Base-by-base conservation (phyloP, 2,329 filamentous ascomycete genomes). In the Penicillium brevicompactum region DNA sequence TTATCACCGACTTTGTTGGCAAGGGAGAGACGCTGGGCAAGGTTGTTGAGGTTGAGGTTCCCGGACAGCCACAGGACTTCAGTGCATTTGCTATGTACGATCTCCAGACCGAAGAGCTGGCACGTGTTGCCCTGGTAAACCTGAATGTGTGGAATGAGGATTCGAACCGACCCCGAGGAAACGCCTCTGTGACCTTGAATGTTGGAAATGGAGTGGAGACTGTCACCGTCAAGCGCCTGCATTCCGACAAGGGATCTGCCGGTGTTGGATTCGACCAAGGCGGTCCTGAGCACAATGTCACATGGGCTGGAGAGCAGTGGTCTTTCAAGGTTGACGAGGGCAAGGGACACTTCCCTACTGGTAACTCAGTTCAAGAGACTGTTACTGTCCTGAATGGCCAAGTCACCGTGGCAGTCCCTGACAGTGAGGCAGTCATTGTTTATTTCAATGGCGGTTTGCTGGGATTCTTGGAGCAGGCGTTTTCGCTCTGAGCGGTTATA, bases 231-330 rank as follows among this genome's bases (percentile, higher is more conserved):
- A 48, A 51, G 21, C 52, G 57, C 5, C 45, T 60, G 40, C 58
- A 50, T 16, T 55, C 62, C 14, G 57, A 62, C 5, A 34, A 51
- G 16, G 62, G 62, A 18, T 51, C 56, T 11, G 44, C 47, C 16
- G 62, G 57, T n/a, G 14, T 47, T 16, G 56, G 56, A 37, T 62
- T 67, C 46, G 69, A 70, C 22, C 57, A 62, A 9, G 63, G 64
- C 18, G 66, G 66, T 4, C 53, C 62, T 3, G 52, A 62, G 30
- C 58, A 68, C 27, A 69, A 67, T 49, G 64, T 69, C n/a, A 70
- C 67, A 3, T 65, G 61, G 57, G 62, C 61, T 21, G 63, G 63
- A 5, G 56, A 65, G 54, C 63, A 65, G 48, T 66, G 62, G 60
- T 58, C 45, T 4, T 57, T 59, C 22, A 55, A 45, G n/a, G 31